Percentiles rank a stretch among this genome's conserved stretches.
phyloP scores from a whole-genome alignment of 176 grass and related monocot genomes.

The Puya raimondii region DNA sequence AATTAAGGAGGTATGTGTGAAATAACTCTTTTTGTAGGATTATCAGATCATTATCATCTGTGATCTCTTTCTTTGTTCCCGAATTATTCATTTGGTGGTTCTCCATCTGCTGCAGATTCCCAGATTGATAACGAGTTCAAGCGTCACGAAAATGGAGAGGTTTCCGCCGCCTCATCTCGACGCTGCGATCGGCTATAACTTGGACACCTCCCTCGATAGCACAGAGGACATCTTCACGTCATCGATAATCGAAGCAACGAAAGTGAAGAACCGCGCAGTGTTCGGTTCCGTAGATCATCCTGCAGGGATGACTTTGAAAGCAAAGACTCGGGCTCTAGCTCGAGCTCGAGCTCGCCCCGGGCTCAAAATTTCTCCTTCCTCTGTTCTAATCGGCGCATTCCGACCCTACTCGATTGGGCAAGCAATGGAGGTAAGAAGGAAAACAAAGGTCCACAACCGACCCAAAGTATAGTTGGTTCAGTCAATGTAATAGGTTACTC shows the following conservation, averaged over 20 bases:
- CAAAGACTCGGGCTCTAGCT: slow-evolving; percentile 17
- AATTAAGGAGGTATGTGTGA: slow-evolving; percentile 37
- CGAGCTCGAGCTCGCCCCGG: slow-evolving; percentile 39
- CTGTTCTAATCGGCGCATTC: slow-evolving; percentile 59
- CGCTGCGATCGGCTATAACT: slow-evolving; percentile 50
- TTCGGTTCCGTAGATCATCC: slow-evolving; percentile 49
- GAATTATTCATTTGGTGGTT: background rate
- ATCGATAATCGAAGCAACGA: slow-evolving; percentile 37
- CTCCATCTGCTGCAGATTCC: slow-evolving; percentile 43
- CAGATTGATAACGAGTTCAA: slow-evolving; percentile 64
- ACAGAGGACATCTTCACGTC: slow-evolving; percentile 52
- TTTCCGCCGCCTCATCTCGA: slow-evolving; percentile 96
- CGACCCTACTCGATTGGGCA: slow-evolving; percentile 47
- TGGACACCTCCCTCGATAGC: slow-evolving; percentile 27
- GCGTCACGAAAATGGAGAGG: slow-evolving; percentile 51
- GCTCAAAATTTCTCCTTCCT: slow-evolving; percentile 46
- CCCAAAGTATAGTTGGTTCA: slow-evolving; percentile 33
- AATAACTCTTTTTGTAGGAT: background rate
- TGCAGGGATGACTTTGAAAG: slow-evolving; percentile 27
- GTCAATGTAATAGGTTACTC: slow-evolving; percentile 33
- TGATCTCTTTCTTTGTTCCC: background rate
- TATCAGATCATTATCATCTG: background rate
- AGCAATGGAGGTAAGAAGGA: slow-evolving; percentile 48
- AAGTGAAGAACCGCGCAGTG: slow-evolving; percentile 26
- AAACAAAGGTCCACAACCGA: slow-evolving; percentile 44